These are phyloP conservation scores for Chenopodium berlandieri DNA, from an alignment of 148 eudicot genomes.

Conservation along the genomic window DNA sequence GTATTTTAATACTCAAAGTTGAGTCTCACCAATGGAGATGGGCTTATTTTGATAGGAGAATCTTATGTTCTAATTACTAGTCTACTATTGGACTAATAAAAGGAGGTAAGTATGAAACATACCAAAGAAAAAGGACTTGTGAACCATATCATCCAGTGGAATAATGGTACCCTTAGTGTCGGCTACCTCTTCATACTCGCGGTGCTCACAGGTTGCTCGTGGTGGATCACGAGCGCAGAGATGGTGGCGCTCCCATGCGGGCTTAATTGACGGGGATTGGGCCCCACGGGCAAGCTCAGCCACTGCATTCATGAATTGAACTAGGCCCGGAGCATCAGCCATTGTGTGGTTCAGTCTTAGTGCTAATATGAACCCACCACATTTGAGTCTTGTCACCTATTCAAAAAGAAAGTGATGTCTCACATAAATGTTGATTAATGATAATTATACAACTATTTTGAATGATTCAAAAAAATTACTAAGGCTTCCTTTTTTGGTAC, in stretches of 20 bases:
- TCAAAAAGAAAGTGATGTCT: background rate
- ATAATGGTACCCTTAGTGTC: slow-evolving; percentile 27
- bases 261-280: slow-evolving; percentile 10
- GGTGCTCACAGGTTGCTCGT: slow-evolving; percentile 28
- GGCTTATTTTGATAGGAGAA: too few relatives aligned
- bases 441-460: too few relatives aligned
- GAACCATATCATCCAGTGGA: slow-evolving; percentile 32
- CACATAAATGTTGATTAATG: too few relatives aligned
- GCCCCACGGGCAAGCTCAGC: slow-evolving; percentile 38
- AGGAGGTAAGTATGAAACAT: too few relatives aligned
- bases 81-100: too few relatives aligned
- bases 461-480: too few relatives aligned
- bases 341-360: slow-evolving; percentile 34
- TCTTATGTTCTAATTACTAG: too few relatives aligned
- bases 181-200: slow-evolving; percentile 26
- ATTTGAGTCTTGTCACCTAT: slow-evolving; percentile 35
- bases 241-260: slow-evolving; percentile 41
- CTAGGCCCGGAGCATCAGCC: slow-evolving; percentile 32
- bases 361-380: slow-evolving; percentile 34
- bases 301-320: slow-evolving; percentile 38
- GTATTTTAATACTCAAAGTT: too few relatives aligned
- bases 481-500: too few relatives aligned
- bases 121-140: slow-evolving; percentile 33
- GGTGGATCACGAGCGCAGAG: slow-evolving; percentile 36
- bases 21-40: too few relatives aligned